Evolutionary conservation across 23 red algal genomes (phyloP).

Genomic region (Gracilaria domingensis): DNA sequence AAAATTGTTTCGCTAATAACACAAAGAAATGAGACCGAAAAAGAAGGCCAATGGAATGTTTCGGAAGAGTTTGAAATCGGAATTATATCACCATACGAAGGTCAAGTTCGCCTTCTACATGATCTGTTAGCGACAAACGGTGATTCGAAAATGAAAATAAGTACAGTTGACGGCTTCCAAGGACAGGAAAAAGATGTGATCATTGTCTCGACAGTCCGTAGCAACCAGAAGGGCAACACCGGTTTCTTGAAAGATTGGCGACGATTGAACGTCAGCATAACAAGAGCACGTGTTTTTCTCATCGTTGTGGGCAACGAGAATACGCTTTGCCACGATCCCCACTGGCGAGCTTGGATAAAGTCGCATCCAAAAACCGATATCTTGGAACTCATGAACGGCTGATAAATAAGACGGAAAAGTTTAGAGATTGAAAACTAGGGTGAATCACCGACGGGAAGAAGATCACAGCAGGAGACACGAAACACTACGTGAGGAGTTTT

Average conservation of each 20-base stretch:
- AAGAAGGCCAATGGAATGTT: neutral
- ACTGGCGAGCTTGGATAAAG: conserved; percentile 66
- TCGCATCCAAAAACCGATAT: conserved; percentile 2
- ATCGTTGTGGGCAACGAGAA: conserved; percentile 72
- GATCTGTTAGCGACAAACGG: neutral
- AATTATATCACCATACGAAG: conserved; percentile 84
- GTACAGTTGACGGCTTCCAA: conserved; percentile 91
- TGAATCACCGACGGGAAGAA: neutral
- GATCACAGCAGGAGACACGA: neutral
- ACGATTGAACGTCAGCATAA: conserved; percentile 91
- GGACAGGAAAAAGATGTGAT: conserved; percentile 91
- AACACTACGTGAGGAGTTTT: neutral
- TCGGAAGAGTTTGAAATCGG: conserved; percentile 49
- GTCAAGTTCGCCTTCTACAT: conserved; percentile 71
- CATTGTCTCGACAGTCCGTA: conserved; percentile 79
- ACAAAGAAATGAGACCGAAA: neutral
- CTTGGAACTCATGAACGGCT: neutral
- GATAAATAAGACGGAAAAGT: neutral
- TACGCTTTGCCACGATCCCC: conserved; percentile 45
- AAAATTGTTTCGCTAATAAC: neutral
- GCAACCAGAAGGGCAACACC: conserved; percentile 64
- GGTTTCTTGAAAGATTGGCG: conserved; percentile 88
- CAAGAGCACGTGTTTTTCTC: conserved; percentile 74
- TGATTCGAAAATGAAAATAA: conserved; percentile 11
- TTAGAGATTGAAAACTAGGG: neutral